These are phyloP conservation scores for Metroxylon sagu DNA, from an alignment of 176 grass and related monocot species.

Conservation along the genomic window DNA sequence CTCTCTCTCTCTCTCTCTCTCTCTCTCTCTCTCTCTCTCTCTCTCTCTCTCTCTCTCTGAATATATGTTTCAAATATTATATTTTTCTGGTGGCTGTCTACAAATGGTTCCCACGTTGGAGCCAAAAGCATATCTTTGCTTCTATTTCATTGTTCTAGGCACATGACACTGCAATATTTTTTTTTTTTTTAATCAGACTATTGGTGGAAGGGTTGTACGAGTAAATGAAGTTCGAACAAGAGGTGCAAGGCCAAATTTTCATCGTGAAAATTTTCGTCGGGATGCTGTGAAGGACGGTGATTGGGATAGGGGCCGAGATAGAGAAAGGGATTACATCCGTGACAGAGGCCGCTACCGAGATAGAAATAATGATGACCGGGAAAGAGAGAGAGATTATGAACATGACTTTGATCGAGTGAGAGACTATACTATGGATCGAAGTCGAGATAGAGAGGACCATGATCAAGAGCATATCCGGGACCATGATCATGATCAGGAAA, in stretches of 20 bases:
- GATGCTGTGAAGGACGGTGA: slow-evolving; percentile 55
- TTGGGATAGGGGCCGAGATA: slow-evolving; percentile 55
- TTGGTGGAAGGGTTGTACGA: slow-evolving; percentile 60
- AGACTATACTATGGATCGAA: slow-evolving; percentile 41
- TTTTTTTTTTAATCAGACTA: slow-evolving; percentile 38
- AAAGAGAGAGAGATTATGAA: slow-evolving; percentile 58
- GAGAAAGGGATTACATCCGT: slow-evolving; percentile 56
- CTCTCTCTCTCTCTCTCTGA: no score
- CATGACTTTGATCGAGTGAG: slow-evolving; percentile 44
- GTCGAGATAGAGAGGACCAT: slow-evolving; percentile 38
- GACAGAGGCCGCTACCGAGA: slow-evolving; percentile 52
- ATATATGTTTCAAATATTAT: no score
- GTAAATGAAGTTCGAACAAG: slow-evolving; percentile 82
- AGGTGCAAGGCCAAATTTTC: slow-evolving; percentile 48
- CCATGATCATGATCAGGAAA: slow-evolving; percentile 33
- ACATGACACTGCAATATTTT: neutral
- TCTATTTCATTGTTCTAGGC: neutral
- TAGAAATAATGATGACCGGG: slow-evolving; percentile 55
- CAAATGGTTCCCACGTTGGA: no score
- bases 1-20: slow-evolving; percentile 12
- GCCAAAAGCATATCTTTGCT: neutral
- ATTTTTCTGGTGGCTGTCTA: no score
- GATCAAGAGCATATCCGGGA: slow-evolving; percentile 47
- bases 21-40: neutral
- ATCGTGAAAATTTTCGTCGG: slow-evolving; percentile 49